Percentiles rank a stretch among this genome's conserved stretches.
These are phyloP conservation scores for Blastobotrys peoriensis DNA, from an alignment of 805 yeast species.

Conservation along the genomic window DNA sequence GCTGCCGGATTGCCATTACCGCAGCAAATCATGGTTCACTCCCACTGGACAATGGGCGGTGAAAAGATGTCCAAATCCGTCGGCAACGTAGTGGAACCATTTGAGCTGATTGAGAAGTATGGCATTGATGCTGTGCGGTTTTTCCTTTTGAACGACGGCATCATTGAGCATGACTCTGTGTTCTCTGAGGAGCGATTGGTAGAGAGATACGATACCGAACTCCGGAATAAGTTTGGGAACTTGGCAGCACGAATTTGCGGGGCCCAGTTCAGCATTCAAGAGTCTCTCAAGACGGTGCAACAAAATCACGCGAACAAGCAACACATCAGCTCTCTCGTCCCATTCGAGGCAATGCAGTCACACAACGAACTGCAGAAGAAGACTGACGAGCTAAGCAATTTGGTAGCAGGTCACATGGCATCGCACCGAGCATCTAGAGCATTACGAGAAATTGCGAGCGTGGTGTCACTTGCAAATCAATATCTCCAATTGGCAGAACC, in stretches of 20 bases:
- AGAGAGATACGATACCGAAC: constrained; percentile 36
- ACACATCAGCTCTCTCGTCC: no score
- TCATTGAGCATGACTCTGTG: constrained; percentile 71
- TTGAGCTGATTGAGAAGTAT: constrained; percentile 52
- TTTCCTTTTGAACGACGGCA: constrained; percentile 69
- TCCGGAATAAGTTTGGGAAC: constrained; percentile 81
- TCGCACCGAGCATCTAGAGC: constrained; percentile 51
- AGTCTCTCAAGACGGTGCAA: constrained; percentile 1
- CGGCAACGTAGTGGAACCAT: constrained; percentile 93
- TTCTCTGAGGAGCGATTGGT: constrained; percentile 59
- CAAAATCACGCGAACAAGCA: no score
- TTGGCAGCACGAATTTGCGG: constrained; percentile 70
- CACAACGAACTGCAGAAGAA: no score
- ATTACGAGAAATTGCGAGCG: constrained; percentile 51
- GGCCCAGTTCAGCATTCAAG: constrained; percentile 45
- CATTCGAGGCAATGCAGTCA: no score
- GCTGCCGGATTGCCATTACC: constrained; percentile 77
- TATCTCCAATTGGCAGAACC: constrained; percentile 69
- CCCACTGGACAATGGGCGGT: constrained; percentile 91
- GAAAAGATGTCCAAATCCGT: constrained; percentile 88
- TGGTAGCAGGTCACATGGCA: background rate
- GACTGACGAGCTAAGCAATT: background rate
- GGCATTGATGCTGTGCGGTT: constrained; percentile 61
- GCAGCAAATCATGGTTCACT: constrained; percentile 72
- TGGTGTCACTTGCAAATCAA: constrained; percentile 54